phyloP scores from a whole-genome alignment of 768 basidiomycete species.

The Mycena galericulata region DNA sequence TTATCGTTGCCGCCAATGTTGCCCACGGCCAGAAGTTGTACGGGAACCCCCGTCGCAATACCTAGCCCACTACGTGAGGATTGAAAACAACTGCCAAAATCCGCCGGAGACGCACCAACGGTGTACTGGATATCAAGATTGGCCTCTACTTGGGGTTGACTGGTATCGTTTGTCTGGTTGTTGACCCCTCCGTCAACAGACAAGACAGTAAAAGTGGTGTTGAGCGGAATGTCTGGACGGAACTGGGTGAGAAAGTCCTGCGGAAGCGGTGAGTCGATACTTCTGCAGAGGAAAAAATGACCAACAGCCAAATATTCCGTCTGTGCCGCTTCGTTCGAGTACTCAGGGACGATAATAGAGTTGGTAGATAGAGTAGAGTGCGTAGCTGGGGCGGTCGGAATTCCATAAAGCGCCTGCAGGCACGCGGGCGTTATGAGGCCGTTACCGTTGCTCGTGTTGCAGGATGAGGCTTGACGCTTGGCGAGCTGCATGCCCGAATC shows the following conservation, averaged over 20 bases:
- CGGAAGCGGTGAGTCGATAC: background rate
- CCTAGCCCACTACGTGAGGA: background rate
- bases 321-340: background rate
- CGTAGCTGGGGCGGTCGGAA: background rate
- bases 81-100: background rate
- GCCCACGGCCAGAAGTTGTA: background rate
- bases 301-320: background rate
- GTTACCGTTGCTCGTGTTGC: background rate
- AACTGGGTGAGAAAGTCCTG: background rate
- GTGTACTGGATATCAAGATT: background rate
- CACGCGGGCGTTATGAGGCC: background rate
- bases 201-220: background rate
- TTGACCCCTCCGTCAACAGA: background rate
- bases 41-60: background rate
- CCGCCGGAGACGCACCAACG: background rate
- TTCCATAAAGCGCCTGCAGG: too few species aligned
- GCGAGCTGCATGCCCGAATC: background rate
- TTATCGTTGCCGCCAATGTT: background rate
- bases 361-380: background rate
- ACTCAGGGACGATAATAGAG: background rate
- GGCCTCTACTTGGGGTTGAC: background rate
- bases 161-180: too few species aligned
- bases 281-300: background rate
- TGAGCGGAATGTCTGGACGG: background rate
- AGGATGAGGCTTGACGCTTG: background rate